These are phyloP conservation scores for Scutellaria minor DNA, from an alignment of 257 asterid genomes.

Conservation along the genomic window DNA sequence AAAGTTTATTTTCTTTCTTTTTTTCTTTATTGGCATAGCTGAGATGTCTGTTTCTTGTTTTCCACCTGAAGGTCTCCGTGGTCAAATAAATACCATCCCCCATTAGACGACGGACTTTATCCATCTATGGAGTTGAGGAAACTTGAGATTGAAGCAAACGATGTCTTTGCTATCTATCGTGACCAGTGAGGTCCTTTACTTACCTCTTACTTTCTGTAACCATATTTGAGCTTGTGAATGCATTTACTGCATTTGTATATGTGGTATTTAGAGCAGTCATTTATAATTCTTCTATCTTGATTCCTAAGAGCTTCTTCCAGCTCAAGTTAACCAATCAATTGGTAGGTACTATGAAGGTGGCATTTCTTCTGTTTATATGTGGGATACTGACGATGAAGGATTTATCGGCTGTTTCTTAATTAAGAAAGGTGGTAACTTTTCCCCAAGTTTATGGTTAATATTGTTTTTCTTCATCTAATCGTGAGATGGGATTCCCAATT, in stretches of 20 bases:
- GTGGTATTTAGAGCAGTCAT: neutral
- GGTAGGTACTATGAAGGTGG: constrained; percentile 99
- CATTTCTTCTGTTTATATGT: constrained; percentile 87
- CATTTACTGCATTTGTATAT: constrained; percentile 18
- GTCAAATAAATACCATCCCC: constrained; percentile 93
- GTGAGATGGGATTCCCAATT: constrained; percentile 30
- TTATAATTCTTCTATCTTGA: constrained; percentile 25
- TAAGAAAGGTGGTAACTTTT: constrained; percentile 66
- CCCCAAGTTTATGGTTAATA: constrained; percentile 6
- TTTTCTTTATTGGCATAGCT: neutral
- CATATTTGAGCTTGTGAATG: constrained; percentile 8
- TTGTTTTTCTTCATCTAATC: constrained; percentile 32
- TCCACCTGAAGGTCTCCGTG: constrained; percentile 79
- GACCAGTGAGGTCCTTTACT: constrained; percentile 99
- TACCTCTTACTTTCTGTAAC: constrained; percentile 57
- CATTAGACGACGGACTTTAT: constrained; percentile 76
- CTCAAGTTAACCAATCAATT: constrained; percentile 51
- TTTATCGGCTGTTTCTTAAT: constrained; percentile 93
- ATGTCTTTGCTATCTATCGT: constrained; percentile 88
- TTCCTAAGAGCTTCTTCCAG: constrained; percentile 39
- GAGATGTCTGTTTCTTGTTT: constrained; percentile 26
- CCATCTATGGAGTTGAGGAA: constrained; percentile 89
- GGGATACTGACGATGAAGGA: constrained; percentile 90
- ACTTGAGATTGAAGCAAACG: constrained; percentile 97
- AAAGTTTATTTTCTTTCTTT: neutral